Evolutionary conservation across 2,329 filamentous ascomycete species (phyloP), one percentile per base, ranked within the genome.

Genomic region (Ploettnerulaceae sp.): DNA sequence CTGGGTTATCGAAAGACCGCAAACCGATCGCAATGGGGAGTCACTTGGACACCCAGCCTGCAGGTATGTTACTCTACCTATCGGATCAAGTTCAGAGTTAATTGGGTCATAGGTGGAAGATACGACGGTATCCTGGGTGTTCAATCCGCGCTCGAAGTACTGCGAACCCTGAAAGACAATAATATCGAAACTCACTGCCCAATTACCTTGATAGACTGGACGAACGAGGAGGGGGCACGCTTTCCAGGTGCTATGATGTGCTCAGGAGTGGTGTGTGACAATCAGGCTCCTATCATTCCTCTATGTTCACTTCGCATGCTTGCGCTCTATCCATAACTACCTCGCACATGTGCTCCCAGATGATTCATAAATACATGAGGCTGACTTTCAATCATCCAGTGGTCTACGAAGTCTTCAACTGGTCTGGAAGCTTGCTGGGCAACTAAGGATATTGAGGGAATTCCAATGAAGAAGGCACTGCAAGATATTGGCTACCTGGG

Each of bases 41-140:
- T 7, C 84, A 89, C 61, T 63, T 84, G 1, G 81, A 84, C 56
- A 82, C 79, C 0, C 79, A 82, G 25, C 77, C 77, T 2, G 66
- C 66, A 0, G 83, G 82, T 2, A 53, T 21, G 31, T 37, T 14
- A 17, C 7, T n/a, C 4, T 25, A 4, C 15, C 31, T 11, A 26
- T 14, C 24, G 25, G 28, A 15, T 3, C 9, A 9, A 2, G 12
- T 12, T n/a, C 15, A 7, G 15, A 22, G 14, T 32, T 53, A 21
- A 51, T 37, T 40, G 24, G 25, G 9, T 7, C 20, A 12, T 29
- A 54, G 52, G 55, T 7, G 54, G 82, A 0, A 67, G 84, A n/a
- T 89, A 89, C 50, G 85, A 89, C 59, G 87, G 86, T 0, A 88
- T 91, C 20, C 65, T 91, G 0, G 87, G 87, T 4, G 75, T 91